Evolutionary conservation across 306 rosid genomes (phyloP), one percentile per base, ranked within the genome.

Genomic region (Lathyrus tuberosus): DNA sequence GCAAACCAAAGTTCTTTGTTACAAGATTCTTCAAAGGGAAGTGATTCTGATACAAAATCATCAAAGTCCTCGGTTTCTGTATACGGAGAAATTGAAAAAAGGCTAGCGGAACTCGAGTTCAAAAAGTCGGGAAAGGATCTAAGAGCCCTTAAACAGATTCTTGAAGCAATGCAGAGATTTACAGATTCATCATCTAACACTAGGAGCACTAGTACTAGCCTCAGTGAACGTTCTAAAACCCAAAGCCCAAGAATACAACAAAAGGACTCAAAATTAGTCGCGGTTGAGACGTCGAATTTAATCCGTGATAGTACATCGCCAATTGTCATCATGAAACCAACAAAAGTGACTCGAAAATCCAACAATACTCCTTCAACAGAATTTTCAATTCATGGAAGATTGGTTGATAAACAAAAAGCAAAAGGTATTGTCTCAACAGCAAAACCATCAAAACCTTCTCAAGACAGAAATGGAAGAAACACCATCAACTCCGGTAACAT

Each of bases 61-160:
- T 43, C 88, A 53, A 90, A 46, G 57, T 18, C 84, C n/a, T 56
- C 85, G 33, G 46, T 64, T 53, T 82, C 92, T 65, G 94, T 93
- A 9, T 90, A 88, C 61, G 98, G 96, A 5, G 90, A 90, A 78
- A 90, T 93, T 31, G 97, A 93, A 79, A 84, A 90, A 81, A 86
- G 97, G 78, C 61, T 88, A 72, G 86, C 96, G 1, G 82, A 84
- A 51, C 96, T 93, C 5, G 97, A 93, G 77, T 93, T 93, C 79
- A 93, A 83, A 65, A 90, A 87, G 80, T 90, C 98, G 10, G 97
- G 97, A 54, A 93, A 85, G 82, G 97, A 93, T 77, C 98, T 88
- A 69, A 76, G 98, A 80, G 98, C 97, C 69, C 91, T 93, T 38
- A 90, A 93, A 71, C 98, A 90, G 71, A 90, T 88, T 79, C 94